Evolutionary conservation across 2,329 filamentous ascomycete genomes (phyloP).

Genomic region (Phoma sp.): DNA sequence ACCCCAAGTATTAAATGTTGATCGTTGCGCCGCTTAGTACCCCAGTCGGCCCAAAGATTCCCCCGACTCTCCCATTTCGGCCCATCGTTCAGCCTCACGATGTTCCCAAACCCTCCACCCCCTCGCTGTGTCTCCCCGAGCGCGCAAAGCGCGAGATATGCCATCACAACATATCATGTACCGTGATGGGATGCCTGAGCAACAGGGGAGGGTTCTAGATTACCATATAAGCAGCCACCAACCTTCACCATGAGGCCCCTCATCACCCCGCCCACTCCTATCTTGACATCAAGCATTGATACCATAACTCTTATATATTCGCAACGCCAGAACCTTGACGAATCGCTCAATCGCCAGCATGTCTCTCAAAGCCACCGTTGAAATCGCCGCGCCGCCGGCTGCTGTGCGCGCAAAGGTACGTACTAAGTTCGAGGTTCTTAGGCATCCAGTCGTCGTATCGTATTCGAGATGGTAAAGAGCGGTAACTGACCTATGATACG

Average conservation of each 20-base stretch:
- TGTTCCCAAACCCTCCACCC: background rate
- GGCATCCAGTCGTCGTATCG: no score
- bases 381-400: constrained; percentile 25
- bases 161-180: background rate
- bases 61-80: background rate
- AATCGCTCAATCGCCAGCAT: constrained; percentile 8
- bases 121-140: no score
- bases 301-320: no score
- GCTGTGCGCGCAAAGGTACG: constrained; percentile 19
- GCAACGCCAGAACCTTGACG: no score
- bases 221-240: background rate
- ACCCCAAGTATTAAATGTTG: background rate
- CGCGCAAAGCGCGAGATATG: no score
- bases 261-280: no score
- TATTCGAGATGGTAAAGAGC: no score
- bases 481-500: no score
- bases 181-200: background rate
- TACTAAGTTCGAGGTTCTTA: no score
- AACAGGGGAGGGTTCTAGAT: background rate
- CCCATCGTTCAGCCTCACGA: background rate
- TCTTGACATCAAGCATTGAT: no score
- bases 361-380: constrained; percentile 20
- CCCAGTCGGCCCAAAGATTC: background rate
- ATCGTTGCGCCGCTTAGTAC: background rate
- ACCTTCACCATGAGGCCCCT: no score